These are phyloP conservation scores for Salix exigua DNA, from an alignment of 345 rosid genomes.

Conservation along the genomic window DNA sequence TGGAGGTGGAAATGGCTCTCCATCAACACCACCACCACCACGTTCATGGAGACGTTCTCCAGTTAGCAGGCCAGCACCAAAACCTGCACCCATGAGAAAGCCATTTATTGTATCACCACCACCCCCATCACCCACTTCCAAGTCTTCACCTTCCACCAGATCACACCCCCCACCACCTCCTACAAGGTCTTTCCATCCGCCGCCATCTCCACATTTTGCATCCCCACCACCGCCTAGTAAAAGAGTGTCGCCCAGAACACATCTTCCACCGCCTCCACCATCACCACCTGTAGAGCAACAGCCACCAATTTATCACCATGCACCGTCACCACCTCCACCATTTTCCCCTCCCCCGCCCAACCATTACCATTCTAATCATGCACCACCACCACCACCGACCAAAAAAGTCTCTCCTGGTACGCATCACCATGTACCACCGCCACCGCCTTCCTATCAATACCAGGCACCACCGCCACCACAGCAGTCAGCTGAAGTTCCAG, in stretches of 20 bases:
- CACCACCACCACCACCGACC: slow-evolving; percentile 45
- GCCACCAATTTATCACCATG: slow-evolving; percentile 2
- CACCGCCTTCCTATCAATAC: slow-evolving; percentile 21
- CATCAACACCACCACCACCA: background rate
- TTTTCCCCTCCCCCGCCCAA: slow-evolving; percentile 9
- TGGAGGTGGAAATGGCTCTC: background rate
- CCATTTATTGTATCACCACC: slow-evolving; percentile 19
- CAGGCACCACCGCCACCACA: slow-evolving; percentile 30
- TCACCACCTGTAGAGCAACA: slow-evolving; percentile 7
- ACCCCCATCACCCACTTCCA: slow-evolving; percentile 46
- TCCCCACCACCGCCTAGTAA: slow-evolving; percentile 35
- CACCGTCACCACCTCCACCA: slow-evolving; percentile 10
- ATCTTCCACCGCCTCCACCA: slow-evolving; percentile 32
- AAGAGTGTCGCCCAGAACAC: slow-evolving; percentile 26
- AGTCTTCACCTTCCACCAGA: slow-evolving; percentile 43
- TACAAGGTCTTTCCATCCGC: slow-evolving; percentile 31
- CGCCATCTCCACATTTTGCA: slow-evolving; percentile 24
- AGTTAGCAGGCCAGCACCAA: slow-evolving; percentile 29
- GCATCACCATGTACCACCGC: slow-evolving; percentile 25
- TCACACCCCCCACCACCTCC: slow-evolving; percentile 41
- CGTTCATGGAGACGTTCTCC: slow-evolving; percentile 32
- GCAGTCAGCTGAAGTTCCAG: slow-evolving; percentile 12
- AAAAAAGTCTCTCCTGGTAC: slow-evolving; percentile 36
- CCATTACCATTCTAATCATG: slow-evolving; percentile 20
- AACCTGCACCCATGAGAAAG: slow-evolving; percentile 6